Evolutionary conservation across 345 rosid species (phyloP).

Genomic region (Boechera stricta): DNA sequence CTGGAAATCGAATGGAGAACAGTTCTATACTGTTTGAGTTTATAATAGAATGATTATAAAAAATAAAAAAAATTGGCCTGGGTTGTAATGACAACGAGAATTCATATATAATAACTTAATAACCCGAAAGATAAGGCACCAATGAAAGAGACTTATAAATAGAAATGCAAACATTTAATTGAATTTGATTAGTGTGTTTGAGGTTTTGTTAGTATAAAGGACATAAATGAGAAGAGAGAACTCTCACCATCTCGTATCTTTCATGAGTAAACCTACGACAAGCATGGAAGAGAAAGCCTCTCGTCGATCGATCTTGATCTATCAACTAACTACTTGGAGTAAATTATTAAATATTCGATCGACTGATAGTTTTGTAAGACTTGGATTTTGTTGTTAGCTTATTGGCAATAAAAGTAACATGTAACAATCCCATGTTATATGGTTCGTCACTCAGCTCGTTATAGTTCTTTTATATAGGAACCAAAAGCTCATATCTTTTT

Average conservation of each 20-base stretch:
- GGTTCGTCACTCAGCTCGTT: background rate
- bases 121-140: constrained; percentile 7
- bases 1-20: background rate
- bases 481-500: background rate
- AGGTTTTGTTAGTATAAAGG: constrained; percentile 26
- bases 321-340: constrained; percentile 26
- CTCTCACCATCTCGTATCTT: constrained; percentile 22
- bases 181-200: constrained; percentile 11
- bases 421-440: constrained; percentile 1
- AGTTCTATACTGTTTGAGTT: constrained; percentile 1
- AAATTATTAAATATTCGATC: constrained; percentile 12
- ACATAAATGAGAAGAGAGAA: constrained; percentile 30
- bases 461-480: background rate
- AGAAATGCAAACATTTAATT: background rate
- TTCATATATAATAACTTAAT: background rate
- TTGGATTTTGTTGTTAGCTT: constrained; percentile 3
- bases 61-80: background rate
- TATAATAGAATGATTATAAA: constrained; percentile 6
- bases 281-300: constrained; percentile 13
- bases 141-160: constrained; percentile 35
- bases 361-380: background rate
- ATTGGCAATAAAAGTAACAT: constrained; percentile 2
- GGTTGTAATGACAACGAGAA: constrained; percentile 19
- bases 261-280: constrained; percentile 31
- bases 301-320: constrained; percentile 26